Percentiles rank a stretch among this genome's conserved stretches.
Evolutionary conservation across 2,329 filamentous ascomycete genomes (phyloP).

Genomic region (Juglanconis oblonga): DNA sequence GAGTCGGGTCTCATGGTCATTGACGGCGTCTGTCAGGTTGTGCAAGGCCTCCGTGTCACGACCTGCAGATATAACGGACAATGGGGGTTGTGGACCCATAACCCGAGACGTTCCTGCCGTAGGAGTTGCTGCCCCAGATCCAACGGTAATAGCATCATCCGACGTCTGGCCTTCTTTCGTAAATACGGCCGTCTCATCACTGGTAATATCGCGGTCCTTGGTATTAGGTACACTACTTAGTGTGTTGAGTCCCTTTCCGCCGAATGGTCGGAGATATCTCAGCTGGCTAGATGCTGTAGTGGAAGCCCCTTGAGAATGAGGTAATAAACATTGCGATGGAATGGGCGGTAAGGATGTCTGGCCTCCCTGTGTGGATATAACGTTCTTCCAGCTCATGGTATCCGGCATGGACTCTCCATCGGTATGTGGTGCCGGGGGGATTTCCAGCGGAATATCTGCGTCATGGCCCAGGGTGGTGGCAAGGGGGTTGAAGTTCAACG

Average conservation of each 20-base stretch:
- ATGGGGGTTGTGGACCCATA: neutral
- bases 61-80: constrained; percentile 9
- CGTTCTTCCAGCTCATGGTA: constrained; percentile 50
- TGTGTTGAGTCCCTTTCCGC: constrained; percentile 53
- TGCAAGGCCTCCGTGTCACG: constrained; percentile 34
- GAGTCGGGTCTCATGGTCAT: constrained; percentile 62
- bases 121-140: constrained; percentile 9
- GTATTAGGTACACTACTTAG: constrained; percentile 39
- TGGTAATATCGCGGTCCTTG: constrained; percentile 30
- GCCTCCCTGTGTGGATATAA: constrained; percentile 37
- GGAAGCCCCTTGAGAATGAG: constrained; percentile 49
- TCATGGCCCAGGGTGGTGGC: constrained; percentile 30
- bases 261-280: constrained; percentile 53
- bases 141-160: neutral
- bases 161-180: constrained; percentile 14
- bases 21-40: constrained; percentile 50
- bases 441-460: constrained; percentile 10
- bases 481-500: constrained; percentile 32
- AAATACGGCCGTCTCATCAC: constrained; percentile 24
- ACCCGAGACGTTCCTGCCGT: neutral
- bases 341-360: constrained; percentile 40
- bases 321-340: constrained; percentile 48
- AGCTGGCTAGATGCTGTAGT: constrained; percentile 48
- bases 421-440: constrained; percentile 7
- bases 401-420: constrained; percentile 46